Percentiles rank a stretch among this genome's conserved stretches.
phyloP scores from a whole-genome alignment of 768 basidiomycete species.

The Tricholoma terreum region DNA sequence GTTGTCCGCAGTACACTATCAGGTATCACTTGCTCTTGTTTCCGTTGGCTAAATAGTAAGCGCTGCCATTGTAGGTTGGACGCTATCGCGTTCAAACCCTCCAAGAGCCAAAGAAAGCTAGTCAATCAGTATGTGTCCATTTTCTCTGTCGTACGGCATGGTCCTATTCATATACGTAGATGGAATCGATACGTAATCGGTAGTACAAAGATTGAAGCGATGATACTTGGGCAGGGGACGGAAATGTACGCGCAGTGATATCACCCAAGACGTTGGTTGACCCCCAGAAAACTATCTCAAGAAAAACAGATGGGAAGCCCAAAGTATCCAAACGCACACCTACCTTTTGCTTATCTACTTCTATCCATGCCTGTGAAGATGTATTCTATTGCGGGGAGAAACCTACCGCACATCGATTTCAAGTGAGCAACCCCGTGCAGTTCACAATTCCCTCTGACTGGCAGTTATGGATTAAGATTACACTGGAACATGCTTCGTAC shows the following conservation, averaged over 20 bases:
- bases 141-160: background rate
- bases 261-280: background rate
- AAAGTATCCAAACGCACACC: constrained; percentile 16
- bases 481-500: constrained; percentile 71
- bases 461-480: constrained; percentile 48
- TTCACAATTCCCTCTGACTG: background rate
- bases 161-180: constrained; percentile 31
- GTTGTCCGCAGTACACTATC: constrained; percentile 95
- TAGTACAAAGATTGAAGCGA: constrained; percentile 36
- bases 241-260: constrained; percentile 3
- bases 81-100: constrained; percentile 60
- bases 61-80: constrained; percentile 49
- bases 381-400: constrained; percentile 27
- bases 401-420: constrained; percentile 50
- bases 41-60: constrained; percentile 1
- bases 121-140: constrained; percentile 53
- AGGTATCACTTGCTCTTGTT: constrained; percentile 43
- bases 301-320: background rate
- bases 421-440: constrained; percentile 38
- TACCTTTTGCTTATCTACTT: constrained; percentile 40
- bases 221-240: constrained; percentile 16
- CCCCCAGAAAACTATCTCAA: background rate
- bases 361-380: constrained; percentile 58
- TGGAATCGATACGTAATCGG: constrained; percentile 70
- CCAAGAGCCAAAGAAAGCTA: constrained; percentile 72